Evolutionary conservation across 192 early-diverging fungal genomes (phyloP).

Genomic region (Paraglomus brasilianum): DNA sequence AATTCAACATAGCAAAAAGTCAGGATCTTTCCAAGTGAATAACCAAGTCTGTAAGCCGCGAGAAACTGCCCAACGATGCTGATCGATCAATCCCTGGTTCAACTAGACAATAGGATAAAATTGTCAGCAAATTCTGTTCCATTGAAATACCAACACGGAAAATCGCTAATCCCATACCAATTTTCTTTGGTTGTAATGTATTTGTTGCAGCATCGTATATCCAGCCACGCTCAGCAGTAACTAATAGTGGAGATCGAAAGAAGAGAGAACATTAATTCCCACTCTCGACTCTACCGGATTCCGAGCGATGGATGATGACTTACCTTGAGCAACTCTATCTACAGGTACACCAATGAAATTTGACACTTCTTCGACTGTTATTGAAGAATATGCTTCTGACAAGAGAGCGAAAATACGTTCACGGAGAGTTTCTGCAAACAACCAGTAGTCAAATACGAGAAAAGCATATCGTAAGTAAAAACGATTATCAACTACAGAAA

Average conservation of each 20-base stretch:
- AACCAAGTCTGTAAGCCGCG: conserved; percentile 29
- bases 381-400: conserved; percentile 33
- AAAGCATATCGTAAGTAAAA: not conserved
- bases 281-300: too few species aligned
- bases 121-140: not conserved
- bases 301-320: not conserved
- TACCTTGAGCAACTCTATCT: conserved; percentile 18
- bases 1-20: too few species aligned
- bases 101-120: not conserved
- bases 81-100: not conserved
- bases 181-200: conserved; percentile 30
- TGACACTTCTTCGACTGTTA: conserved; percentile 17
- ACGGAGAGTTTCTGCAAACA: conserved; percentile 21
- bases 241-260: not conserved
- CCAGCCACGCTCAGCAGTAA: conserved; percentile 12
- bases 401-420: conserved; percentile 23
- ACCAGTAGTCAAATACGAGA: not conserved
- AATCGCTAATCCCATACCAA: not conserved
- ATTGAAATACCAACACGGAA: not conserved
- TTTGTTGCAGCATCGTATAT: conserved; percentile 11
- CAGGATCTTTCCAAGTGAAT: conserved; percentile 31
- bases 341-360: conserved; percentile 17
- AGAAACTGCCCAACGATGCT: conserved; percentile 26
- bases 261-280: too few species aligned
- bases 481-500: not conserved